A percentile compares a stretch with the other conserved stretches of the same genome.
These are phyloP conservation scores for Apiospora pterosperma DNA, from an alignment of 2,329 filamentous ascomycete genomes.

Conservation along the genomic window DNA sequence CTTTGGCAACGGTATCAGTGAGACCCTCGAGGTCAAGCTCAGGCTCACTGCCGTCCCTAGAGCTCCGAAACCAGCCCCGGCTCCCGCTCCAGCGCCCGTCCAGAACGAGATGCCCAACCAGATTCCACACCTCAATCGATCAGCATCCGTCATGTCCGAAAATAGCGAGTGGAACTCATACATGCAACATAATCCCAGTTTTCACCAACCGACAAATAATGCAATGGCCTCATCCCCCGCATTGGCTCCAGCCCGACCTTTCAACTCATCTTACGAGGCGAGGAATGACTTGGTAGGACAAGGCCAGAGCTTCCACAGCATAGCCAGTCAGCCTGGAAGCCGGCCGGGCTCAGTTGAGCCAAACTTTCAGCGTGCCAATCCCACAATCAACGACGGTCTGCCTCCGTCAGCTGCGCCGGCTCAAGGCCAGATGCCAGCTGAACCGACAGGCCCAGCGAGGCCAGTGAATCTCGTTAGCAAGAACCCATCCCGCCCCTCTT, in stretches of 20 bases:
- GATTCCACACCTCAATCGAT: conserved; percentile 13
- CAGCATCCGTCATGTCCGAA: conserved; percentile 52
- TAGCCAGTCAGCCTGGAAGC: conserved; percentile 12
- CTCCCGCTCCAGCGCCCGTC: conserved; percentile 16
- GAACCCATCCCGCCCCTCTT: conserved; percentile 40
- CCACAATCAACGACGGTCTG: conserved; percentile 10
- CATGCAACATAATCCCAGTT: background rate
- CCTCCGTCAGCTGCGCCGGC: conserved; percentile 7
- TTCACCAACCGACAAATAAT: background rate
- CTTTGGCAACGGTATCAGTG: conserved; percentile 77
- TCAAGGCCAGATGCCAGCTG: background rate
- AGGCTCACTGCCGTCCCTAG: conserved; percentile 77
- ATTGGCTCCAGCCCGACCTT: conserved; percentile 26
- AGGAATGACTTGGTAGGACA: conserved; percentile 13
- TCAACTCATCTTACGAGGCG: conserved; percentile 20
- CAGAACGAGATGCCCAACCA: conserved; percentile 11
- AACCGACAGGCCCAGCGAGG: background rate
- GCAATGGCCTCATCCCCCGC: conserved; percentile 24
- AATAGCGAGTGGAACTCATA: conserved; percentile 69
- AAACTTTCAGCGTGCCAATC: background rate
- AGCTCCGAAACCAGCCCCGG: conserved; percentile 27
- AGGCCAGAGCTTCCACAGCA: conserved; percentile 14
- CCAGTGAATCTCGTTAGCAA: background rate
- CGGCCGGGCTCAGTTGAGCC: conserved; percentile 22
- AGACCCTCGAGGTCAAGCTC: conserved; percentile 90